Base-by-base conservation (phyloP, 495 filamentous ascomycete genomes). In the Evansstolkia leycettana region DNA sequence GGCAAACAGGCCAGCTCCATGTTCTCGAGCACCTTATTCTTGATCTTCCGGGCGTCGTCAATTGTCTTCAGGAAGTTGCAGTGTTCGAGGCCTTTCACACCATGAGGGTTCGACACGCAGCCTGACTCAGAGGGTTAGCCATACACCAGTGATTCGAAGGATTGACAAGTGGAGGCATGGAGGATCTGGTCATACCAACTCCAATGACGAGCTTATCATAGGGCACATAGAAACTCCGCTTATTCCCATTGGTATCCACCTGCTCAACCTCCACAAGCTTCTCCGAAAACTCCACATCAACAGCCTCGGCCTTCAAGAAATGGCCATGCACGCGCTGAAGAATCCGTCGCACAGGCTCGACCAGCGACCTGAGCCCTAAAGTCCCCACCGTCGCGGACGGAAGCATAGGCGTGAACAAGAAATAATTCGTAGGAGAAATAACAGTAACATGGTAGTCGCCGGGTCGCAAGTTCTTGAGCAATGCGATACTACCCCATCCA, bases 181-280 rank as follows among this genome's bases (percentile, higher is more conserved):
- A n/a, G n/a, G n/a, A n/a, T n/a, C n/a, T n/a, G n/a, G n/a, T 18
- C 73, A 39, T 60, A 80, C 76, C 90, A 36, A 95, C 88, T 38
- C 76, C 88, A 47, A 99, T 67, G 13, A 99, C 85, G n/a, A 99
- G 68, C 64, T 99, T 99, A 53, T 99, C 92, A 47, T 99, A 99
- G 0, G 92, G 92, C 1, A 99, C 61, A 64, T 99, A 99, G 60
- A 99, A 96, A 26, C 73, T 65, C 40, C 75, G 64, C 47, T 74
- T 72, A 30, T 81, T 59, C 7, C 90, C 90, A 39, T 65, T 60
- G n/a, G 69, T 56, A 40, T 84, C 76, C 5, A 62, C 64, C 47
- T 92, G 83, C 1, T 76, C 73, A 4, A 94, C 66, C 57, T 99
- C 92, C 1, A 99, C 76, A 33, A 99, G 57, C 50, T 92, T 92